phyloP scores from a whole-genome alignment of 306 rosid genomes.

The Hylodesmum podocarpum region DNA sequence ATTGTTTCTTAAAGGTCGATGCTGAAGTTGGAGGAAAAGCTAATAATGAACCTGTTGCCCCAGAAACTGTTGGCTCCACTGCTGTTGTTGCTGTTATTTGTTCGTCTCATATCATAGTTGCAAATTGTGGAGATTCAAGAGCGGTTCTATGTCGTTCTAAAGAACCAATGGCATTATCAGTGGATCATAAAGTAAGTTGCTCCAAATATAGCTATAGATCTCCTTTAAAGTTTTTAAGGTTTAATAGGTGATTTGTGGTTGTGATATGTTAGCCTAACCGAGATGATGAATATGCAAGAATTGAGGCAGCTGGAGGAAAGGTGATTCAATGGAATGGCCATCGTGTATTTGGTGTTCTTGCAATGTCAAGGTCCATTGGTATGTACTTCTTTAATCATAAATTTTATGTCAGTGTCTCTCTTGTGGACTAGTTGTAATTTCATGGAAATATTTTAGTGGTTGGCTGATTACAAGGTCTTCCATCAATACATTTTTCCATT shows the following conservation, averaged over 20 bases:
- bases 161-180: conserved; percentile 83
- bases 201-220: conserved; percentile 5
- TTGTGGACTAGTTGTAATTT: conserved; percentile 20
- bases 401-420: background rate
- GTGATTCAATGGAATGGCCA: conserved; percentile 96
- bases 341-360: conserved; percentile 93
- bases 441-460: background rate
- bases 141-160: conserved; percentile 91
- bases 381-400: conserved; percentile 25
- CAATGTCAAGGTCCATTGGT: conserved; percentile 99
- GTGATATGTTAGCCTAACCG: conserved; percentile 71
- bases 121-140: conserved; percentile 93
- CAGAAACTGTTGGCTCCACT: conserved; percentile 94
- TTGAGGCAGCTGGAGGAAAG: conserved; percentile 96
- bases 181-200: conserved; percentile 80
- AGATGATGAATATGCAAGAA: conserved; percentile 89
- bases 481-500: background rate
- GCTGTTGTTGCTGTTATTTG: conserved; percentile 80
- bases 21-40: conserved; percentile 78
- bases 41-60: conserved; percentile 65
- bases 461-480: background rate
- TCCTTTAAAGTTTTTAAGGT: background rate
- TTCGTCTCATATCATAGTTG: conserved; percentile 82
- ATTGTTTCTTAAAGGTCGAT: conserved; percentile 79
- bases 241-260: conserved; percentile 26